phyloP scores from a whole-genome alignment of 306 rosid genomes.

The Canavalia ensiformis region DNA sequence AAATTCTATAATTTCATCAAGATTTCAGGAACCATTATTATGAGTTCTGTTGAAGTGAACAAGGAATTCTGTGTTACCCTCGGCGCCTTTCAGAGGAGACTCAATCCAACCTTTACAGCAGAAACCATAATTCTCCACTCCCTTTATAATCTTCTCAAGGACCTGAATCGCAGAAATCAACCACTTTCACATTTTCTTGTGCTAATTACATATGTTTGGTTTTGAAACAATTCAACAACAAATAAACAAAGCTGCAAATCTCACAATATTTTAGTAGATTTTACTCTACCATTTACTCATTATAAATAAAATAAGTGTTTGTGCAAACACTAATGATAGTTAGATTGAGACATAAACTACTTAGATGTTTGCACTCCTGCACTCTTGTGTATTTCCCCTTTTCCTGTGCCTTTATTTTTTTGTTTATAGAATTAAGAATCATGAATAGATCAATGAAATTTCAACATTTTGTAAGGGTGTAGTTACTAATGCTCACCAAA shows the following conservation, averaged over 20 bases:
- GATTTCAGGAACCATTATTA: constrained; percentile 17
- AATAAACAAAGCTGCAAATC: constrained; percentile 3
- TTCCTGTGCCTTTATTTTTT: neutral
- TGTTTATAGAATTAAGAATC: constrained; percentile 8
- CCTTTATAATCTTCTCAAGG: constrained; percentile 81
- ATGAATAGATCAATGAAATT: neutral
- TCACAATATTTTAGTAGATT: neutral
- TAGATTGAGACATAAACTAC: neutral
- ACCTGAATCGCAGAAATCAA: constrained; percentile 61
- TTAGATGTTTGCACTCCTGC: neutral
- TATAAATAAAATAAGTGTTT: neutral
- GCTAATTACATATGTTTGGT: neutral
- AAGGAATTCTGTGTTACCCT: constrained; percentile 93
- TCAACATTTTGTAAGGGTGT: constrained; percentile 7
- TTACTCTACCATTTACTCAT: neutral
- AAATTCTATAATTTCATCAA: neutral
- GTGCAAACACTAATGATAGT: neutral
- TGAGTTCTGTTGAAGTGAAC: constrained; percentile 68
- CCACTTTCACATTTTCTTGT: constrained; percentile 20
- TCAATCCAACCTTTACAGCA: constrained; percentile 82
- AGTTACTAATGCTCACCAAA: neutral
- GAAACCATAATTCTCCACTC: constrained; percentile 85
- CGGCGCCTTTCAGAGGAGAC: constrained; percentile 94
- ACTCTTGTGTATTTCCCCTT: neutral
- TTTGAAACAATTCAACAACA: neutral